These are phyloP conservation scores for Globisporangium cystogenes DNA, from an alignment of 352 stramenopile species.

Conservation along the genomic window DNA sequence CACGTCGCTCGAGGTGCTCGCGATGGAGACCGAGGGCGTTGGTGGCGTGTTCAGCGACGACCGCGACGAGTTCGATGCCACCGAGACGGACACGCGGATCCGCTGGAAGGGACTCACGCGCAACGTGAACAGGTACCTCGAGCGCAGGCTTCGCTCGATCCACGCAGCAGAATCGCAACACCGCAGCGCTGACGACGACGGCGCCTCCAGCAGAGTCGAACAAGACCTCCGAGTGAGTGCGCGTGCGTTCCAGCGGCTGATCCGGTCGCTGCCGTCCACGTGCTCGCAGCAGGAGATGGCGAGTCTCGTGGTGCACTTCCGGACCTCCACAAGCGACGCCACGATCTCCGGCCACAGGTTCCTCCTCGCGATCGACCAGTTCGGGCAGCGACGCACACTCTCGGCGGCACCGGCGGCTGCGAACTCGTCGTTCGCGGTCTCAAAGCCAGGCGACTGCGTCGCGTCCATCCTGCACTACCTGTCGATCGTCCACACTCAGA, in stretches of 20 bases:
- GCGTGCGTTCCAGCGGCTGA: conserved; percentile 33
- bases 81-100: not conserved
- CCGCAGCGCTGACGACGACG: not conserved
- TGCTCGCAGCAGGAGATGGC: conserved; percentile 30
- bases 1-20: conserved; percentile 12
- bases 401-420: conserved; percentile 6
- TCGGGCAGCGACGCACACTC: conserved; percentile 25
- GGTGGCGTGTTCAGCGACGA: not conserved
- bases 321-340: too few species aligned
- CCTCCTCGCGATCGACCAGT: conserved; percentile 27
- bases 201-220: not conserved
- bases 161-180: not conserved
- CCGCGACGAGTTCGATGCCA: conserved; percentile 6
- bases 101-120: conserved; percentile 43
- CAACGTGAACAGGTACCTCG: conserved; percentile 41
- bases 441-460: conserved; percentile 26
- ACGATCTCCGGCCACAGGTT: conserved; percentile 30
- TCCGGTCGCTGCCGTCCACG: conserved; percentile 30
- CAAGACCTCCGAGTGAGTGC: conserved; percentile 18
- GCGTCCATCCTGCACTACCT: conserved; percentile 50
- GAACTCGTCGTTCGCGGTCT: conserved; percentile 14
- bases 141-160: conserved; percentile 23
- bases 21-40: conserved; percentile 1
- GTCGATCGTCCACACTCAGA: conserved; percentile 23
- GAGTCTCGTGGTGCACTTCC: conserved; percentile 21